Conservation (phyloP, 2,329 filamentous ascomycete genomes). For the Diaporthe caulivora region DNA sequence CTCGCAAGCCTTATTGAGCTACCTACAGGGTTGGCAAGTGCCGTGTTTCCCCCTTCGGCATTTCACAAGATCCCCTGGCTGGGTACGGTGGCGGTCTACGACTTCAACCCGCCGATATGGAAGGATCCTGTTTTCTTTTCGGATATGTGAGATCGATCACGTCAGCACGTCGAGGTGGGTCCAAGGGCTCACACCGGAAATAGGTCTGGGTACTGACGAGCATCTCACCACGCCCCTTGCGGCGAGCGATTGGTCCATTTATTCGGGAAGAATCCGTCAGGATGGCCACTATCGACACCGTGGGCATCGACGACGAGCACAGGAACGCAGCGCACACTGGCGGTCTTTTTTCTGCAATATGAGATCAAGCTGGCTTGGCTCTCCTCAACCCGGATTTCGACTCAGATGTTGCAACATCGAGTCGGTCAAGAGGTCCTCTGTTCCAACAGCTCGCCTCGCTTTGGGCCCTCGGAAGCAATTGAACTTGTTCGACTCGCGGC, state of each 20-base stretch:
- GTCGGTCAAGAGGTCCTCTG: neutral
- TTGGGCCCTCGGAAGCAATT: neutral
- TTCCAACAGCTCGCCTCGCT: slow-evolving; percentile 1
- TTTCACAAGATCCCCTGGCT: slow-evolving; percentile 12
- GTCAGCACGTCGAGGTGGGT: neutral
- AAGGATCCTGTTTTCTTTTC: neutral
- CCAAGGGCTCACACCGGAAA: neutral
- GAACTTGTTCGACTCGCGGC: neutral
- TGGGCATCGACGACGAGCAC: neutral
- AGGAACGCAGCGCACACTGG: neutral
- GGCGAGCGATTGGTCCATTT: neutral
- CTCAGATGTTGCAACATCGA: neutral
- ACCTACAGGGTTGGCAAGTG: slow-evolving; percentile 17
- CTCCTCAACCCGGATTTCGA: neutral
- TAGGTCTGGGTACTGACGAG: slow-evolving; percentile 3
- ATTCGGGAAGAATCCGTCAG: neutral
- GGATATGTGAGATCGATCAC: slow-evolving; percentile 8
- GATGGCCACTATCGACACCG: neutral
- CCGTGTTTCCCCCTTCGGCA: neutral
- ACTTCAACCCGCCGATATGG: neutral
- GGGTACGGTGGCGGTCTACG: slow-evolving; percentile 19
- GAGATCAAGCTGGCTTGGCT: neutral
- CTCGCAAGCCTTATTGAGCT: slow-evolving; percentile 7
- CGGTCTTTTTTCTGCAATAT: neutral
- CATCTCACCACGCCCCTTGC: neutral